Evolutionary conservation across 768 basidiomycete genomes (phyloP).

Genomic region (Mycena leptocephala): DNA sequence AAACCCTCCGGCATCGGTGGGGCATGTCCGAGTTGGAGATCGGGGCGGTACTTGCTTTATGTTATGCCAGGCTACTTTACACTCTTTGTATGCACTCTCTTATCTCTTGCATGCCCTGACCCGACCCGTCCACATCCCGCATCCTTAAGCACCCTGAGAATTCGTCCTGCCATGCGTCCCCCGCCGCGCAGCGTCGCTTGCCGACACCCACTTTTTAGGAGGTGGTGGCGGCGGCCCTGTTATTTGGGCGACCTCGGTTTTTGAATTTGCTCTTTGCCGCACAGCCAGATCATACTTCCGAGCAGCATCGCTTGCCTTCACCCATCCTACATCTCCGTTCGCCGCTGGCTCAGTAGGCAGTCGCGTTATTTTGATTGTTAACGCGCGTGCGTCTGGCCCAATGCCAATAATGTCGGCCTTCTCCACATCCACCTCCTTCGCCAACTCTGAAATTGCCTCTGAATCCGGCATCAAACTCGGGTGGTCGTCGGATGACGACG

Average conservation of each 20-base stretch:
- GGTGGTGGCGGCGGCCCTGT: conserved; percentile 6
- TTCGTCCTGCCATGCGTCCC: conserved; percentile 12
- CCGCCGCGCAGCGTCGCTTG: conserved; percentile 31
- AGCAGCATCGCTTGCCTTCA: conserved; percentile 31
- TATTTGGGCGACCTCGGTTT: conserved; percentile 3
- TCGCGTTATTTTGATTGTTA: conserved; percentile 32
- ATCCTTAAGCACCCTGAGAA: background rate
- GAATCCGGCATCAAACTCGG: background rate
- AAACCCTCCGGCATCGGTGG: conserved; percentile 41
- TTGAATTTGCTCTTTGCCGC: conserved; percentile 22
- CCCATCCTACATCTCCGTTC: conserved; percentile 27
- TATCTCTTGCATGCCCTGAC: conserved; percentile 32
- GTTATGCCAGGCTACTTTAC: conserved; percentile 48
- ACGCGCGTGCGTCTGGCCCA: conserved; percentile 3
- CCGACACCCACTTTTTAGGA: conserved; percentile 31
- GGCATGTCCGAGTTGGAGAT: conserved; percentile 43
- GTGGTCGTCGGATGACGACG: conserved; percentile 14
- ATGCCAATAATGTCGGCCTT: background rate
- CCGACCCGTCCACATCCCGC: background rate
- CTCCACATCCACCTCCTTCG: background rate
- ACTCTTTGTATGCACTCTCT: conserved; percentile 32
- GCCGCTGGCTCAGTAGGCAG: conserved; percentile 13
- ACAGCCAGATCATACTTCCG: conserved; percentile 19
- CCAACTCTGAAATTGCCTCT: background rate
- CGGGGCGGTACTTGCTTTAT: conserved; percentile 51